These are phyloP conservation scores for Nicotiana benthamiana DNA, from an alignment of 257 asterid genomes.

Conservation along the genomic window DNA sequence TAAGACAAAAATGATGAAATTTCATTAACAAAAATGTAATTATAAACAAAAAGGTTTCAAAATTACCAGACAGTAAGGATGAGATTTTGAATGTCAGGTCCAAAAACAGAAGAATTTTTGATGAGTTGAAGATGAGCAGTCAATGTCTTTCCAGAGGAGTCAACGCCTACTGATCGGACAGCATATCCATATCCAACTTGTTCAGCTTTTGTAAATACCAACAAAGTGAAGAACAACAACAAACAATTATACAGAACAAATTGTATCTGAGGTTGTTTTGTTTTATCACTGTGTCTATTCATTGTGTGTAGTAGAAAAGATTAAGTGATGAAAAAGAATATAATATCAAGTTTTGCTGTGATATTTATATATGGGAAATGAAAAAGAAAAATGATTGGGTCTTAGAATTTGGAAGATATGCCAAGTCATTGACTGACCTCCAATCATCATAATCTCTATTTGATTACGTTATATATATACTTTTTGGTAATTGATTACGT, in stretches of 20 bases:
- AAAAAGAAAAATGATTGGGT: no score
- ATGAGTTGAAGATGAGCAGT: slow-evolving; percentile 18
- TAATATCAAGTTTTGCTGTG: no score
- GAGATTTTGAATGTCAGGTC: slow-evolving; percentile 15
- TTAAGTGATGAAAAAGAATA: background rate
- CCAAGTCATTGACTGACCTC: no score
- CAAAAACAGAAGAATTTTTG: slow-evolving; percentile 13
- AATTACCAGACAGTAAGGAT: slow-evolving; percentile 12
- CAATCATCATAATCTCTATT: no score
- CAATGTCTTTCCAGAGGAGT: slow-evolving; percentile 6
- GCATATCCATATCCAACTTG: slow-evolving; percentile 18
- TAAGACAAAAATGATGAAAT: background rate
- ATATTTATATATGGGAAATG: no score
- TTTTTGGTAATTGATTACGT: no score
- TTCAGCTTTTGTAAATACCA: background rate
- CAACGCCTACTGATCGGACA: slow-evolving; percentile 9
- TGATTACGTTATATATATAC: no score
- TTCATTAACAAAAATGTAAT: background rate
- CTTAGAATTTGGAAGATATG: no score
- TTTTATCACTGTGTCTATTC: background rate
- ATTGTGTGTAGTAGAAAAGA: background rate
- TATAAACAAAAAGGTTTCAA: background rate
- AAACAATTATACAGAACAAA: background rate
- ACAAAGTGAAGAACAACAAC: background rate
- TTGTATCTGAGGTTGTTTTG: background rate